Base-by-base conservation (phyloP, 345 rosid species). In the Anacardium occidentale region DNA sequence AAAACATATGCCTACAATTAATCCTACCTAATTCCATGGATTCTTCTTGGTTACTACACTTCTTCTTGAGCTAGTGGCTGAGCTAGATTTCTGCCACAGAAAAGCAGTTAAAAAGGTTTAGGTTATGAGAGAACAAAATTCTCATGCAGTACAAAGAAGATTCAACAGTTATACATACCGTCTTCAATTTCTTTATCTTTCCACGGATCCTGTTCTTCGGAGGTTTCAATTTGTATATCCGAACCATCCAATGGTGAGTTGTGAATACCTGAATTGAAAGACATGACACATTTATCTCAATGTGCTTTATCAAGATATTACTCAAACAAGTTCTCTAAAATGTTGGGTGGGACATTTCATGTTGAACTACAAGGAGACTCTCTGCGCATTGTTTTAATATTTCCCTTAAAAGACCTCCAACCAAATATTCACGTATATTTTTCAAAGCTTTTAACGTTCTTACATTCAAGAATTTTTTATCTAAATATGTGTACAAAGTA, bases 221-320 rank as follows among this genome's bases (percentile, higher is more conserved):
- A 56, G 90, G 90, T 72, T 90, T 94, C 80, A 92, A 80, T 77
- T 95, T 93, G 87, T 92, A 95, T 66, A 95, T 77, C 79, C 98
- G 94, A 64, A 95, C 99, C 99, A 93, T 95, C 97, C 99, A 95
- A 66, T 95, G 99, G 78, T 92, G 98, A 71, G 98, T 95, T 69
- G 99, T 92, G 85, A 90, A 95, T 68, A 87, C 99, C 99, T 95
- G 68, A 78, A 68, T 74, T 24, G 53, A 75, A 25, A 75, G 1
- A 71, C 25, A 17, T 7, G n/a, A 44, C 20, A 56, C 20, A 74
- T 2, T 45, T n/a, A 37, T 15, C 24, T 7, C 1, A 62, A 62
- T 58, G 64, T 20, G 29, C 18, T 52, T 25, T 6, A 50, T 60
- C n/a, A n/a, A n/a, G n/a, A n/a, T n/a, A n/a, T n/a, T n/a, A n/a